Evolutionary conservation across 1,139 yeast genomes (phyloP).

Genomic region (Saccharomyces hybrid): DNA sequence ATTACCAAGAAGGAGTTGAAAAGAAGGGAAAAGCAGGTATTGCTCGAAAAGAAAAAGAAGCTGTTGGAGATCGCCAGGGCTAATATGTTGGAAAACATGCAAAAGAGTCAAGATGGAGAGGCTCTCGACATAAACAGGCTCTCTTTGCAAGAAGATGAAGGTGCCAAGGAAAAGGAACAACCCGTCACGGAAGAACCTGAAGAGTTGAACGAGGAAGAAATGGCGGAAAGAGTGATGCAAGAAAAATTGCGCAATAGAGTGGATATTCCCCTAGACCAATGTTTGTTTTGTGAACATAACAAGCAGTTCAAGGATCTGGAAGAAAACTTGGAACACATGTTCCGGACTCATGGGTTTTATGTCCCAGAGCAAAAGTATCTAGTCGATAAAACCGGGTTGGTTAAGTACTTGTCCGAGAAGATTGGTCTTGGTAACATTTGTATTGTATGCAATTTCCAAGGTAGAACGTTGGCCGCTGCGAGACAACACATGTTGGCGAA

Average conservation of each 20-base stretch:
- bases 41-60: conserved; percentile 50
- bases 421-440: conserved; percentile 90
- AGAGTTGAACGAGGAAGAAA: conserved; percentile 38
- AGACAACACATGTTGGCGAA: conserved; percentile 88
- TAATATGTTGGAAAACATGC: conserved; percentile 39
- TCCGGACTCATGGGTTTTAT: conserved; percentile 68
- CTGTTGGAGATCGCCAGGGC: conserved; percentile 54
- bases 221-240: conserved; percentile 45
- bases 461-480: conserved; percentile 76
- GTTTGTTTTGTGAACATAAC: conserved; percentile 68
- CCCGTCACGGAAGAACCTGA: conserved; percentile 9
- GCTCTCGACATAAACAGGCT: conserved; percentile 2
- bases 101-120: conserved; percentile 3
- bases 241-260: conserved; percentile 56
- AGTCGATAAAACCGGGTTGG: conserved; percentile 62
- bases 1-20: conserved; percentile 57
- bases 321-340: conserved; percentile 68
- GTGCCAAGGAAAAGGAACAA: conserved; percentile 7
- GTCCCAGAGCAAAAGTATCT: conserved; percentile 76
- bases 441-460: conserved; percentile 78
- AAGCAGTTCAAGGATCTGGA: conserved; percentile 41
- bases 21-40: conserved; percentile 56
- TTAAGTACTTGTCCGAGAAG: conserved; percentile 79
- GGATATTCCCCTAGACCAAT: conserved; percentile 63
- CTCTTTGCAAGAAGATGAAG: conserved; percentile 5